These are phyloP conservation scores for Ilyonectria mors-panacis DNA, from an alignment of 2,329 filamentous ascomycete species.

Conservation along the genomic window DNA sequence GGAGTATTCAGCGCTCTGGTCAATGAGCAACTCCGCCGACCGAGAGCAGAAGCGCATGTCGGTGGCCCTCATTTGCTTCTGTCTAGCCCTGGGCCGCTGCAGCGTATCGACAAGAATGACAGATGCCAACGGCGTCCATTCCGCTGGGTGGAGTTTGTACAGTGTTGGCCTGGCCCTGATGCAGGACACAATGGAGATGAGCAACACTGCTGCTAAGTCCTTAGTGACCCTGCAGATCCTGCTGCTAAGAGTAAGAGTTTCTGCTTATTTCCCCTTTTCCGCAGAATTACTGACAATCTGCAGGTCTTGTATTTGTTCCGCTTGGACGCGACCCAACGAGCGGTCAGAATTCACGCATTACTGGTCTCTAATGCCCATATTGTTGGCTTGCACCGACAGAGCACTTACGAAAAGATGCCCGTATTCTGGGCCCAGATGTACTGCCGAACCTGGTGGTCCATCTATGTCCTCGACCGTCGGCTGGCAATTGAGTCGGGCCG, in stretches of 20 bases:
- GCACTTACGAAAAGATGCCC: conserved; percentile 30
- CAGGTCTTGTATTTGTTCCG: conserved; percentile 38
- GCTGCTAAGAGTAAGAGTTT: conserved; percentile 25
- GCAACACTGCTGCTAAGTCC: conserved; percentile 34
- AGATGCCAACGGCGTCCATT: conserved; percentile 33
- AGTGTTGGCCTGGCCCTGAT: conserved; percentile 33
- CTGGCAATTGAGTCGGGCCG: conserved; percentile 36
- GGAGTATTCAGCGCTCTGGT: conserved; percentile 29
- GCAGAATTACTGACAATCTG: neutral
- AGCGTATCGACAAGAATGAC: conserved; percentile 35
- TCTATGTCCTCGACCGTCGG: conserved; percentile 36
- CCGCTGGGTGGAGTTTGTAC: conserved; percentile 38
- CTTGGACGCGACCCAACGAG: conserved; percentile 36
- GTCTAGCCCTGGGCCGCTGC: conserved; percentile 36
- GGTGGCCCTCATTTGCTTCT: conserved; percentile 35
- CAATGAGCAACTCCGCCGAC: conserved; percentile 18
- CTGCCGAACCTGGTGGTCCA: conserved; percentile 34
- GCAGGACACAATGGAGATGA: conserved; percentile 32
- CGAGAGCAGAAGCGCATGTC: conserved; percentile 33
- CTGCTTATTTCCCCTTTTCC: too few species aligned
- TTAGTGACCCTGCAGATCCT: conserved; percentile 35
- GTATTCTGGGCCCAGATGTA: conserved; percentile 35
- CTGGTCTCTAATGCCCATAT: conserved; percentile 33
- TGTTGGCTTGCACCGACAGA: conserved; percentile 37
- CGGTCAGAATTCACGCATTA: conserved; percentile 31